Conservation (phyloP, 768 basidiomycete genomes). For the Tylopilus subfusipes region DNA sequence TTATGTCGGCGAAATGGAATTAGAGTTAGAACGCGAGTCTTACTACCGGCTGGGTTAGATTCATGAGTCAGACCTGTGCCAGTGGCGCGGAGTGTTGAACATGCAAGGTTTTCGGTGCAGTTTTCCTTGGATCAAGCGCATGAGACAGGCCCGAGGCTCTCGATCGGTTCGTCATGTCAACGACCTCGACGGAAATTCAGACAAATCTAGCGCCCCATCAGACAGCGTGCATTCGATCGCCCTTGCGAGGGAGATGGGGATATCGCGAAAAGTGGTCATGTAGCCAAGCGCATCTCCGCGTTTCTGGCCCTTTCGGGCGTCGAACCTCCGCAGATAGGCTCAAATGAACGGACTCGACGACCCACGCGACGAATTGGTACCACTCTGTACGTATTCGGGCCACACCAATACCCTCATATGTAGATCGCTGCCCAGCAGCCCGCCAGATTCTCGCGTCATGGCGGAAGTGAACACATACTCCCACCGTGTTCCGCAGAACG, state of each 20-base stretch:
- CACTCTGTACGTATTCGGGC: conserved; percentile 16
- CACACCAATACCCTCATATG: conserved; percentile 17
- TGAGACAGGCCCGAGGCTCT: too few relatives aligned
- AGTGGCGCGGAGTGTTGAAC: conserved; percentile 21
- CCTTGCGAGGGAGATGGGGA: conserved; percentile 19
- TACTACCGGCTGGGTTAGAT: conserved; percentile 29
- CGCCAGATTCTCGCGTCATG: conserved; percentile 25
- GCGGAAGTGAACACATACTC: conserved; percentile 23
- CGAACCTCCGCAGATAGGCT: conserved; percentile 24
- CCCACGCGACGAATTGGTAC: conserved; percentile 17
- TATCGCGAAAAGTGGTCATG: conserved; percentile 10
- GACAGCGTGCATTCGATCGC: conserved; percentile 1
- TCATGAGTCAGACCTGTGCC: conserved; percentile 20
- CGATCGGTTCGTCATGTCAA: conserved; percentile 23
- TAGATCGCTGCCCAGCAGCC: conserved; percentile 18
- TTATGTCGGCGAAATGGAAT: conserved; percentile 31
- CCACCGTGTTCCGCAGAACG: not conserved
- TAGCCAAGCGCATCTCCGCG: conserved; percentile 28
- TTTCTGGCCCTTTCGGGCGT: conserved; percentile 25
- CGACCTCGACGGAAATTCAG: conserved; percentile 10
- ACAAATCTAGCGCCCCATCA: conserved; percentile 12
- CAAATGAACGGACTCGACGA: conserved; percentile 28
- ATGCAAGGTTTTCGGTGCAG: conserved; percentile 6
- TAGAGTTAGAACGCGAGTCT: conserved; percentile 29
- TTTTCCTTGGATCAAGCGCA: not conserved